Percentiles rank a stretch among this genome's conserved stretches.
Evolutionary conservation across 1,284 basidiomycete species (phyloP).

Genomic region (Sanghuangporus weigelae): DNA sequence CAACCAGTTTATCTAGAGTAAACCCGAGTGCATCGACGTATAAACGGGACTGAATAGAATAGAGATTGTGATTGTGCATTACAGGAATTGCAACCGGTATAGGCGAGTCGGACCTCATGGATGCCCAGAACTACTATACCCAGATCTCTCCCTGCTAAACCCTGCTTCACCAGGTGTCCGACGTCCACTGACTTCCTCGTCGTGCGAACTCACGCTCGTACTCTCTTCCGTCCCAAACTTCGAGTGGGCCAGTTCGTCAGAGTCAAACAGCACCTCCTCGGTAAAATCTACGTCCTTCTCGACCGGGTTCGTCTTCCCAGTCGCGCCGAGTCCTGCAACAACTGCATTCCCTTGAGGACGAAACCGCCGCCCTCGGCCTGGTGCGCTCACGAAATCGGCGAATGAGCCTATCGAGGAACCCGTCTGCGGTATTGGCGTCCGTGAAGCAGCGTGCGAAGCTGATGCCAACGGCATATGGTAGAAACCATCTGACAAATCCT

Average conservation of each 20-base stretch:
- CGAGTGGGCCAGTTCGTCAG: conserved; percentile 18
- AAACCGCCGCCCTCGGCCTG: conserved; percentile 24
- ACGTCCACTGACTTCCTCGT: conserved; percentile 15
- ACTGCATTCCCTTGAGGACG: conserved; percentile 1
- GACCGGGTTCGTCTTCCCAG: conserved; percentile 2
- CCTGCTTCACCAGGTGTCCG: conserved; percentile 4
- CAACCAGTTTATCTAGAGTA: background rate
- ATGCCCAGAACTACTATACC: conserved; percentile 10
- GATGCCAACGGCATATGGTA: conserved; percentile 54
- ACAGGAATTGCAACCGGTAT: background rate
- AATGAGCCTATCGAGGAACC: conserved; percentile 40
- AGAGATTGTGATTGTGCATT: background rate
- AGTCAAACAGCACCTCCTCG: conserved; percentile 21
- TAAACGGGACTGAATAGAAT: background rate
- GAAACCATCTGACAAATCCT: conserved; percentile 56
- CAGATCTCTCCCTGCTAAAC: conserved; percentile 10
- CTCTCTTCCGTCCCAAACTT: conserved; percentile 19
- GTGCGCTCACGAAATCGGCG: conserved; percentile 55
- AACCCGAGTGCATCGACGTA: background rate
- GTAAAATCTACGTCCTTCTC: conserved; percentile 17
- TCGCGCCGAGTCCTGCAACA: background rate
- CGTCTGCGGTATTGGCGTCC: conserved; percentile 23
- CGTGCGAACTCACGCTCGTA: conserved; percentile 20
- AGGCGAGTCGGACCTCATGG: background rate
- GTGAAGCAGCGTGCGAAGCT: conserved; percentile 24